Evolutionary conservation across 495 filamentous ascomycete genomes (phyloP).

Genomic region (Evernia prunastri): DNA sequence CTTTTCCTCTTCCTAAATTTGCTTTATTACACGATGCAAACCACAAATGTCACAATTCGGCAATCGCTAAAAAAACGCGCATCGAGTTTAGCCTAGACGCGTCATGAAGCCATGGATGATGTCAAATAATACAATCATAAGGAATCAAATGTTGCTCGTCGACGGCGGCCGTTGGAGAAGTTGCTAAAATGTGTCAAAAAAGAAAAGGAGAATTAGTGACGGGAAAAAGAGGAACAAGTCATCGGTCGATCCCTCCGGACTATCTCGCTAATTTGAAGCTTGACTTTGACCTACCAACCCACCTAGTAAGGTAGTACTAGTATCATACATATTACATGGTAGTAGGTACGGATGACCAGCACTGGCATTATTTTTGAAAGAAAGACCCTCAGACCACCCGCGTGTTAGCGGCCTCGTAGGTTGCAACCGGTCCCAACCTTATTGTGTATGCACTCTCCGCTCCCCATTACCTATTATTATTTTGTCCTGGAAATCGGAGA

Average conservation of each 20-base stretch:
- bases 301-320: too few species aligned
- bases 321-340: too few species aligned
- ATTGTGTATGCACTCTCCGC: constrained; percentile 2
- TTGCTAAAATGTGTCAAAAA: too few species aligned
- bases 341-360: too few species aligned
- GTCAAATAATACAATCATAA: too few species aligned
- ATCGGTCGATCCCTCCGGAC: background rate
- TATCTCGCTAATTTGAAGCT: background rate
- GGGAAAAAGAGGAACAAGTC: background rate
- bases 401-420: background rate
- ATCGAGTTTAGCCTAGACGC: background rate
- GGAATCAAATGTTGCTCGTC: background rate
- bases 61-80: background rate
- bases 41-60: background rate
- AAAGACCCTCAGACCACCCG: constrained; percentile 3
- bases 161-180: background rate
- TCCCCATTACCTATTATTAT: constrained; percentile 8
- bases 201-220: background rate
- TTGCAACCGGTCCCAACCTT: constrained; percentile 3
- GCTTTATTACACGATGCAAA: background rate
- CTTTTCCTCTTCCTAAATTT: background rate
- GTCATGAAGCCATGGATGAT: background rate
- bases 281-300: too few species aligned
- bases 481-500: too few species aligned
- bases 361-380: too few species aligned